Evolutionary conservation across 2,329 filamentous ascomycete genomes (phyloP).

Genomic region (Akanthomyces muscarius): DNA sequence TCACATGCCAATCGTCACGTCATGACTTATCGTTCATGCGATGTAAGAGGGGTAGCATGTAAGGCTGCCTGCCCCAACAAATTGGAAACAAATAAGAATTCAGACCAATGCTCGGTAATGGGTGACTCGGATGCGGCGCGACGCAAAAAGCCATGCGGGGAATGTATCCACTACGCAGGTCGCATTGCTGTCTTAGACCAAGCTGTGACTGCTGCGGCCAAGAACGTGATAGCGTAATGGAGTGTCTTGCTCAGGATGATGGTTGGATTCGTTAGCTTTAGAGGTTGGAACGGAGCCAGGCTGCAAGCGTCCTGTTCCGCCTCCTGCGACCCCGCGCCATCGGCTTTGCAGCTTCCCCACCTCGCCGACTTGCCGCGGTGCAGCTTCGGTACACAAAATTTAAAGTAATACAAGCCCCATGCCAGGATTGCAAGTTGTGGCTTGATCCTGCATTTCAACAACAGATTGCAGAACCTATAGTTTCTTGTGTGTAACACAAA

Average conservation of each 20-base stretch:
- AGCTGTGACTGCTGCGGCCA: background rate
- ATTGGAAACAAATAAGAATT: background rate
- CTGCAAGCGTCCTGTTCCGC: slow-evolving; percentile 1
- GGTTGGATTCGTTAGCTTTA: background rate
- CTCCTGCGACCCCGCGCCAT: slow-evolving; percentile 14
- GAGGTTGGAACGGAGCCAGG: slow-evolving; percentile 3
- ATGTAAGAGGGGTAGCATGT: background rate
- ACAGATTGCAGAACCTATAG: too few species aligned
- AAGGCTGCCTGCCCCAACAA: background rate
- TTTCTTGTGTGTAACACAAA: background rate
- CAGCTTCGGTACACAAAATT: background rate
- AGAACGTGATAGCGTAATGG: background rate
- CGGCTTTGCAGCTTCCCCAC: slow-evolving; percentile 16
- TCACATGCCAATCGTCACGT: background rate
- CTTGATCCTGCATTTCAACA: background rate
- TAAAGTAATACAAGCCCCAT: background rate
- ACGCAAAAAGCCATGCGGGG: slow-evolving; percentile 9
- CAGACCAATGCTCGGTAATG: slow-evolving; percentile 11
- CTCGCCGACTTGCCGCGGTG: slow-evolving; percentile 11
- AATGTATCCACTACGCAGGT: background rate
- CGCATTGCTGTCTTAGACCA: background rate
- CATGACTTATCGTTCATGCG: background rate
- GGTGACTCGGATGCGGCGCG: slow-evolving; percentile 4
- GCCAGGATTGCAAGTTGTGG: too few species aligned
- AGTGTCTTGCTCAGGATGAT: background rate